Percentiles rank a stretch among this genome's conserved stretches.
Conservation (phyloP, 2,329 filamentous ascomycete species). For the Venturia asperata region DNA sequence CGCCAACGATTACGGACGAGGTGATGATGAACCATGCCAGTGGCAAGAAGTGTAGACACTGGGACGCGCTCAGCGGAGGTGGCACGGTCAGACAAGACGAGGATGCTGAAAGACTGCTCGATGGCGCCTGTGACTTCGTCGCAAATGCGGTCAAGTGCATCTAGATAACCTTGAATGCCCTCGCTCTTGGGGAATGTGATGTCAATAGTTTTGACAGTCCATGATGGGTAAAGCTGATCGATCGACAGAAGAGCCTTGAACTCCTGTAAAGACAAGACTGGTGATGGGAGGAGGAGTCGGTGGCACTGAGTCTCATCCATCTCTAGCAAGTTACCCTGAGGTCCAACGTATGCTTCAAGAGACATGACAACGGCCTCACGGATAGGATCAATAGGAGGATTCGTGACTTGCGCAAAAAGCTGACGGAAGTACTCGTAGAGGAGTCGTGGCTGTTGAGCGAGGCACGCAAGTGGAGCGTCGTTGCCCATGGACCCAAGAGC, state of each 20-base stretch:
- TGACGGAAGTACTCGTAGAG: constrained; percentile 97
- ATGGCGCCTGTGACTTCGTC: constrained; percentile 77
- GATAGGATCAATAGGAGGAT: constrained; percentile 95
- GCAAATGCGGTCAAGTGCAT: constrained; percentile 83
- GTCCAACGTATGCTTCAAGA: constrained; percentile 89
- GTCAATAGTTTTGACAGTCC: constrained; percentile 86
- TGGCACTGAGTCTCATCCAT: constrained; percentile 88
- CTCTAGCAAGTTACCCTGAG: constrained; percentile 88
- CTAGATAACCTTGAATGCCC: constrained; percentile 75
- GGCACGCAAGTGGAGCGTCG: constrained; percentile 83
- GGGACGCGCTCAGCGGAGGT: constrained; percentile 75
- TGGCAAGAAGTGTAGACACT: constrained; percentile 79
- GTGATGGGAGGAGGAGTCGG: constrained; percentile 77
- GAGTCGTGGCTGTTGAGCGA: constrained; percentile 81
- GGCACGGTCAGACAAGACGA: constrained; percentile 83
- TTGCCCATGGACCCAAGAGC: constrained; percentile 97
- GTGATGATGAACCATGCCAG: constrained; percentile 91
- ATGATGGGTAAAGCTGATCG: constrained; percentile 61
- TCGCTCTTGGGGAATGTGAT: constrained; percentile 86
- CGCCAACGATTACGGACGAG: constrained; percentile 94
- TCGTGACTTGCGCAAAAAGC: constrained; percentile 95
- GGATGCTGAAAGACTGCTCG: constrained; percentile 72
- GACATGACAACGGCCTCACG: constrained; percentile 98
- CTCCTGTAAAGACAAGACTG: constrained; percentile 80
- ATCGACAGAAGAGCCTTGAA: constrained; percentile 84